phyloP scores from a whole-genome alignment of 2,329 filamentous ascomycete genomes.

The Volutella citrinella region DNA sequence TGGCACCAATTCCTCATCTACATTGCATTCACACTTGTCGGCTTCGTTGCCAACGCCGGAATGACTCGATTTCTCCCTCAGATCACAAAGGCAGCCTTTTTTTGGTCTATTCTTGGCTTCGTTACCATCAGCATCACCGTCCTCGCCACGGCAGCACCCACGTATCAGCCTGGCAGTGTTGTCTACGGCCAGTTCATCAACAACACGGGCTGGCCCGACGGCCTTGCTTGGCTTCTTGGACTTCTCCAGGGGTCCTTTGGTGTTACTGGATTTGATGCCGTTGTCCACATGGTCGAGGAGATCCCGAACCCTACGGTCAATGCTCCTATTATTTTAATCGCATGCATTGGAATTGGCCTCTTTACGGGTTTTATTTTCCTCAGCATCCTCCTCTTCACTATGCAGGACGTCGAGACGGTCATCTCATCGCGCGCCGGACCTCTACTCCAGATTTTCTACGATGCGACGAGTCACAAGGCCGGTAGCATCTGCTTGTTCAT shows the following conservation, averaged over 20 bases:
- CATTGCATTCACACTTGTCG: conserved; percentile 22
- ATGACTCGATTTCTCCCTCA: not conserved
- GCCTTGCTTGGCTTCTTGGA: conserved; percentile 45
- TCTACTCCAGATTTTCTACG: conserved; percentile 60
- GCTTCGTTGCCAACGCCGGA: conserved; percentile 35
- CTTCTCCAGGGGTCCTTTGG: conserved; percentile 38
- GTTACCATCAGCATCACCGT: conserved; percentile 42
- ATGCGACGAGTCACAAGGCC: no score
- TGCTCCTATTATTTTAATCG: conserved; percentile 60
- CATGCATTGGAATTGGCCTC: conserved; percentile 61
- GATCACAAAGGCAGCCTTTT: fast-evolving
- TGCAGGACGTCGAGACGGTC: conserved; percentile 55
- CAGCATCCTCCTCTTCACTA: conserved; percentile 61
- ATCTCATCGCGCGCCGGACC: conserved; percentile 56
- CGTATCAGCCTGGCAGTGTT: conserved; percentile 43
- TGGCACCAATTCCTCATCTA: conserved; percentile 44
- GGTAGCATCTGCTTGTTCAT: no score
- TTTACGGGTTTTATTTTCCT: conserved; percentile 60
- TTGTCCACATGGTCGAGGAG: conserved; percentile 50
- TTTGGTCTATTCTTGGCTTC: conserved; percentile 40
- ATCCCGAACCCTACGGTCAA: conserved; percentile 41
- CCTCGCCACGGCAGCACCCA: conserved; percentile 38
- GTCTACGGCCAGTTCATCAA: conserved; percentile 46
- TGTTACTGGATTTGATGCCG: conserved; percentile 42
- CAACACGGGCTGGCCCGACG: conserved; percentile 43